Percentiles rank a stretch among this genome's conserved stretches.
Evolutionary conservation across 148 eudicot species (phyloP).

Genomic region (Rheum nobile): DNA sequence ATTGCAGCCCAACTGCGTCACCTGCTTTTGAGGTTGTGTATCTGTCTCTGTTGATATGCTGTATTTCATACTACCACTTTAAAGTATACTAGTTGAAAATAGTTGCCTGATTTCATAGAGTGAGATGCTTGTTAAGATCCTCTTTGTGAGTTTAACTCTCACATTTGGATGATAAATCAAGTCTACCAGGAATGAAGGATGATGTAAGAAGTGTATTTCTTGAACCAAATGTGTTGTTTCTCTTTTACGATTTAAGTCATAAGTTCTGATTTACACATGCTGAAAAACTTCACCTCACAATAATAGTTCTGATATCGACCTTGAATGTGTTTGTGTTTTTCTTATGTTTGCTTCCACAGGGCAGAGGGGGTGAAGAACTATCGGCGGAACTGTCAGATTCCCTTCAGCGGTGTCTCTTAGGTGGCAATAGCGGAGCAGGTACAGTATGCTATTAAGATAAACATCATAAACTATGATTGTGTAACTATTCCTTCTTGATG

Average conservation of each 20-base stretch:
- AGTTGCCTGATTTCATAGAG: neutral
- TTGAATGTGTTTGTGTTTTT: neutral
- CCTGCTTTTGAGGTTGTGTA: slow-evolving; percentile 64
- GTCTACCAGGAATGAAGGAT: no score
- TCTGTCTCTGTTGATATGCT: neutral
- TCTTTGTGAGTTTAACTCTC: neutral
- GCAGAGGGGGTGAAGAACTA: slow-evolving; percentile 93
- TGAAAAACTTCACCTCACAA: neutral
- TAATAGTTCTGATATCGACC: neutral
- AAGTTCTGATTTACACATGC: neutral
- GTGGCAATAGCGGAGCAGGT: slow-evolving; percentile 82
- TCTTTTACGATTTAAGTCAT: neutral
- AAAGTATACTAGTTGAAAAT: neutral
- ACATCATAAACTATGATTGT: neutral
- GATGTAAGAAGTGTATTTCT: no score
- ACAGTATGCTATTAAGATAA: neutral
- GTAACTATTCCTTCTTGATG: neutral
- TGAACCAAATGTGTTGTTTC: no score
- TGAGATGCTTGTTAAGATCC: neutral
- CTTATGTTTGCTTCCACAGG: slow-evolving; percentile 25
- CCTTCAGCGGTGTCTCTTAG: slow-evolving; percentile 71
- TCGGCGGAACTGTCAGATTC: slow-evolving; percentile 65
- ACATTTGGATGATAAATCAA: no score
- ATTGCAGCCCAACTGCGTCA: slow-evolving; percentile 83
- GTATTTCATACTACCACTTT: neutral